phyloP scores from a whole-genome alignment of 2,329 filamentous ascomycete genomes.

The Penicillium sp. region DNA sequence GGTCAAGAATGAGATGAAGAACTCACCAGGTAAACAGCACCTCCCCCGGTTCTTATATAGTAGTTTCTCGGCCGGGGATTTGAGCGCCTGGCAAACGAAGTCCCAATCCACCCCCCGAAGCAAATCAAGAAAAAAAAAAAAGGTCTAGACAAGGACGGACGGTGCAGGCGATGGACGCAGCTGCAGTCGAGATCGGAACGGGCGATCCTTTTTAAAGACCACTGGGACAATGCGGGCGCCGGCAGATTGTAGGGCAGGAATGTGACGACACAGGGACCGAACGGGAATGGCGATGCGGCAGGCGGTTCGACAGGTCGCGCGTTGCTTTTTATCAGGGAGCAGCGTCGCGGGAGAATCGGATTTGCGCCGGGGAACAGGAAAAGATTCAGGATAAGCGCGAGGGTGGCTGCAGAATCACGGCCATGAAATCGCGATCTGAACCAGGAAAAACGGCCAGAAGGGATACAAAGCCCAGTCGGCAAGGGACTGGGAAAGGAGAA shows the following conservation, averaged over 20 bases:
- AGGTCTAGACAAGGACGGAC: slow-evolving; percentile 26
- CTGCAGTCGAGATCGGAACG: slow-evolving; percentile 39
- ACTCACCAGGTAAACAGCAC: slow-evolving; percentile 24
- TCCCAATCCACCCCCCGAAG: slow-evolving; percentile 27
- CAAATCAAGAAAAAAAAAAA: slow-evolving; percentile 12
- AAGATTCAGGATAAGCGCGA: slow-evolving; percentile 21
- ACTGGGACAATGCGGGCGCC: slow-evolving; percentile 24
- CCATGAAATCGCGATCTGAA: slow-evolving; percentile 27
- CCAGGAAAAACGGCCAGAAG: slow-evolving; percentile 25
- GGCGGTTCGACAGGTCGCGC: slow-evolving; percentile 19
- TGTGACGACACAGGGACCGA: slow-evolving; percentile 29
- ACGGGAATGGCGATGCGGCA: slow-evolving; percentile 12
- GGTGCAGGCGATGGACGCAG: slow-evolving; percentile 28
- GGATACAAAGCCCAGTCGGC: slow-evolving; percentile 24
- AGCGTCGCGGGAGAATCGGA: slow-evolving; percentile 13
- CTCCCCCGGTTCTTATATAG: slow-evolving; percentile 26
- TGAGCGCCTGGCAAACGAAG: slow-evolving; percentile 19
- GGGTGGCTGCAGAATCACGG: slow-evolving; percentile 27
- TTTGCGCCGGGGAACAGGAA: slow-evolving; percentile 7
- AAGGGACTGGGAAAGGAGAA: slow-evolving; percentile 29
- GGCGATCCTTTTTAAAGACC: slow-evolving; percentile 36
- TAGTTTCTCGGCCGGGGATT: slow-evolving; percentile 12
- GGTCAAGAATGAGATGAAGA: slow-evolving; percentile 18
- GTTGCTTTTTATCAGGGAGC: slow-evolving; percentile 27
- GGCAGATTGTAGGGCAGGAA: slow-evolving; percentile 34